Evolutionary conservation across 805 yeast genomes (phyloP), one percentile per base, ranked within the genome.

Genomic region (Kodamaea jinghongensis): DNA sequence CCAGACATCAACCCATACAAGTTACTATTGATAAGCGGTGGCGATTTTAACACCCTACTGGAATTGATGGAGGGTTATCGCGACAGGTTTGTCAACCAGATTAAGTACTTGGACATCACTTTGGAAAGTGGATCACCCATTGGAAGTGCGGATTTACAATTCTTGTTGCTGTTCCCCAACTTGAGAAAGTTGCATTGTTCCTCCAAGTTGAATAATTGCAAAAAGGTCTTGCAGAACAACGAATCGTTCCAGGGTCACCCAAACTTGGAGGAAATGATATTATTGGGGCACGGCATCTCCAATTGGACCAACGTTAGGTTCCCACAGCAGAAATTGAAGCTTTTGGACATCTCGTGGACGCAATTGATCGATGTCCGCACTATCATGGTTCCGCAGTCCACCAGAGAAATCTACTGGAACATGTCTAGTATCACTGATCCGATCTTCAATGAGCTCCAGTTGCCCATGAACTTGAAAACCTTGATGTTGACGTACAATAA

Each of bases 311-410:
- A 37, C 3, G 48, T 56, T 9, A 17, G 13, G 3, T 50, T 65
- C n/a, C 71, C 71, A 0, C 31, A 15, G 16, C 39, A 42, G 1
- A 47, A 37, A 17, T 45, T 65, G 25, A 40, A 34, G 9, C 58
- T 58, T 32, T 42, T 67, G 27, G 71, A 66, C 40, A 35, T 58
- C n/a, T 66, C 71, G 8, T 67, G 73, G 73, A 51, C 51, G 20
- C 45, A 51, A 2, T 40, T 31, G 6, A 49, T 57, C 2, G 52
- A 60, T 31, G 46, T 61, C n/a, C 31, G 42, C 11, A 52, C 63
- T 1, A 42, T 67, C 12, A 20, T 34, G 0, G 36, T 59, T 1
- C 67, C 66, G 1, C 43, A 40, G 4, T 35, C 47, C 2, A 39
- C 63, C 7, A 38, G 40, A 4, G 58, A 65, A 12, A 38, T 66